Percentiles rank a stretch among this genome's conserved stretches.
Evolutionary conservation across 352 stramenopile genomes (phyloP).

Genomic region (Porosira glacialis): DNA sequence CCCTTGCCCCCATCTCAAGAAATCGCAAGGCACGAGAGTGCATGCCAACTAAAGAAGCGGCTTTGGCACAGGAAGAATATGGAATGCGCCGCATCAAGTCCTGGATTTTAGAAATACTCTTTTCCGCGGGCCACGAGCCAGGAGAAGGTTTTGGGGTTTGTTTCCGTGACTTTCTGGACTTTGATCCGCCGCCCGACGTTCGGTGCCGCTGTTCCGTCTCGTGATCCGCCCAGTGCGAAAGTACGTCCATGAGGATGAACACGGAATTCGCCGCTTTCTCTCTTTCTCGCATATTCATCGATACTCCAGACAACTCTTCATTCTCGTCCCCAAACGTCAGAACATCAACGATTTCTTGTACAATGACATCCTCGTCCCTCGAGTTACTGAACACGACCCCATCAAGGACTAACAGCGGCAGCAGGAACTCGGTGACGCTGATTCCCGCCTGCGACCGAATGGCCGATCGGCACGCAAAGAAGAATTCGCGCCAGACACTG

Average conservation of each 20-base stretch:
- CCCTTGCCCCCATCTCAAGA: slow-evolving; percentile 69
- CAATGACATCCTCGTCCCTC: slow-evolving; percentile 63
- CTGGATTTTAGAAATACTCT: slow-evolving; percentile 66
- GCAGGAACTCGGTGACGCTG: slow-evolving; percentile 73
- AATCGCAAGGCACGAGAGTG: slow-evolving; percentile 67
- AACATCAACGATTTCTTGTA: slow-evolving; percentile 66
- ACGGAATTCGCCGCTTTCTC: slow-evolving; percentile 68
- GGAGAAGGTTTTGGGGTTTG: neutral
- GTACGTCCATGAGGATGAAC: slow-evolving; percentile 72
- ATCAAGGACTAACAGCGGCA: slow-evolving; percentile 80
- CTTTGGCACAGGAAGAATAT: slow-evolving; percentile 59
- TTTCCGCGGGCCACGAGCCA: slow-evolving; percentile 57
- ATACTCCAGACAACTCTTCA: slow-evolving; percentile 3
- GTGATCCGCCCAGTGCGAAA: slow-evolving; percentile 69
- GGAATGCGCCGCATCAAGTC: slow-evolving; percentile 62
- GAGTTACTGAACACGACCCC: slow-evolving; percentile 72
- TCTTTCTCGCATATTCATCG: slow-evolving; percentile 57
- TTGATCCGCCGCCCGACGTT: slow-evolving; percentile 33
- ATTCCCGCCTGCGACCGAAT: slow-evolving; percentile 70
- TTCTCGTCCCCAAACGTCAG: slow-evolving; percentile 48
- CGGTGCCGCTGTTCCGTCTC: slow-evolving; percentile 58
- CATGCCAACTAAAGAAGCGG: slow-evolving; percentile 73
- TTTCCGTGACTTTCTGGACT: slow-evolving; percentile 30
- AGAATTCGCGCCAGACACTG: slow-evolving; percentile 70
- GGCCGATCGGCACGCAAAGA: slow-evolving; percentile 73